Evolutionary conservation across 768 basidiomycete species (phyloP).

Genomic region (Gymnopilus dilepis): DNA sequence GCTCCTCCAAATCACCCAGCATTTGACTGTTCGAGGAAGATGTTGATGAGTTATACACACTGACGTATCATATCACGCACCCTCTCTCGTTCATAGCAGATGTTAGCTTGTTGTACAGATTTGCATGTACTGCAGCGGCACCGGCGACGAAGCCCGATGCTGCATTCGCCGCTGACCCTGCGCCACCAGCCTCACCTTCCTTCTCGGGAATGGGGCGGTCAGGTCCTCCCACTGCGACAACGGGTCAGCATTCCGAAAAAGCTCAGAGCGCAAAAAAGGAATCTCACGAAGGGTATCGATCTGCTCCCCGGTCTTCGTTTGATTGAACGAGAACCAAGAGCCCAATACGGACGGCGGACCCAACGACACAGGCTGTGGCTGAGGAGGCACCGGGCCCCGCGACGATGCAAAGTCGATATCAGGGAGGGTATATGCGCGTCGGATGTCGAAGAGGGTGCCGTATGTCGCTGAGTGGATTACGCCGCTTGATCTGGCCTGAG

Average conservation of each 20-base stretch:
- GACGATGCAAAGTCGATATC: constrained; percentile 54
- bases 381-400: constrained; percentile 50
- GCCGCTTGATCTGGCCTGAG: constrained; percentile 28
- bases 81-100: constrained; percentile 68
- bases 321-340: constrained; percentile 59
- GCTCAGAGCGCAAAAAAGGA: background rate
- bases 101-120: constrained; percentile 50
- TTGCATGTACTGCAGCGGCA: constrained; percentile 42
- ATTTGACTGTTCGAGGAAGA: constrained; percentile 51
- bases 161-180: constrained; percentile 25
- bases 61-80: constrained; percentile 38
- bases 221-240: constrained; percentile 63
- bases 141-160: constrained; percentile 36
- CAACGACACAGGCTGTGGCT: constrained; percentile 65
- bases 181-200: constrained; percentile 17
- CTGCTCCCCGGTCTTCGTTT: constrained; percentile 60
- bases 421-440: constrained; percentile 55
- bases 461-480: constrained; percentile 47
- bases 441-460: constrained; percentile 63
- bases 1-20: constrained; percentile 64
- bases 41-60: background rate
- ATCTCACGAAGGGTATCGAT: constrained; percentile 63
- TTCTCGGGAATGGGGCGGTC: constrained; percentile 57
- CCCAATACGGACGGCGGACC: constrained; percentile 61
- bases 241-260: background rate